A percentile compares a stretch with the other conserved stretches of the same genome.
Evolutionary conservation across 169 alveolate genomes (phyloP).

Genomic region (Eimeria acervulina): DNA sequence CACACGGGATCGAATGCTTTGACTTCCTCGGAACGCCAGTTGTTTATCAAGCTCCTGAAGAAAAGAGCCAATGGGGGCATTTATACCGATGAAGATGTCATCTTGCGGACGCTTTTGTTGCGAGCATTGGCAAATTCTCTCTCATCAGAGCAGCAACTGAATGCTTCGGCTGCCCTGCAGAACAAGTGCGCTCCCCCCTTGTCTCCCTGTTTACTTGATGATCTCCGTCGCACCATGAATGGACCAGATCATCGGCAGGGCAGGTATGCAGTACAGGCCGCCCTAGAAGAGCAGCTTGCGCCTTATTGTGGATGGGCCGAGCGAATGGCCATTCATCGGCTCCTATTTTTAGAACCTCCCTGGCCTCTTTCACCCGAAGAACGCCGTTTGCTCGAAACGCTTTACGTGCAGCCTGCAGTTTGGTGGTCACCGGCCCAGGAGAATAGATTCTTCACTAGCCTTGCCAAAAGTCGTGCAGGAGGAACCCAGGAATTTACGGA

Average conservation of each 20-base stretch:
- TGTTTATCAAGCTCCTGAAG: conserved; percentile 18
- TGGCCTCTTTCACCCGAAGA: conserved; percentile 54
- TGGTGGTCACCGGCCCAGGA: conserved; percentile 67
- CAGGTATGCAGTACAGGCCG: conserved; percentile 31
- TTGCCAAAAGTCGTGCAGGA: not conserved
- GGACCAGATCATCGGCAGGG: not conserved
- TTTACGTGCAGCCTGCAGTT: conserved; percentile 11
- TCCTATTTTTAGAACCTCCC: conserved; percentile 37
- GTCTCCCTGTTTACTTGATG: not conserved
- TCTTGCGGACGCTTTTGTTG: not conserved
- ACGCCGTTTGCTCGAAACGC: conserved; percentile 2
- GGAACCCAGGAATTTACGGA: not conserved
- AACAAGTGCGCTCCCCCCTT: not conserved
- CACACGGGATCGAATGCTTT: not conserved
- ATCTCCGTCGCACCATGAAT: not conserved
- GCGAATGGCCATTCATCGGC: conserved; percentile 24
- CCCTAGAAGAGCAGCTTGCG: conserved; percentile 20
- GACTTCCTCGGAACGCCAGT: conserved; percentile 6
- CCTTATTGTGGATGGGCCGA: conserved; percentile 4
- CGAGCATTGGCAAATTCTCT: conserved; percentile 16
- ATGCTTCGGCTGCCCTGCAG: conserved; percentile 18
- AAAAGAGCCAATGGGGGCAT: conserved; percentile 1
- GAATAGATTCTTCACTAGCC: conserved; percentile 10
- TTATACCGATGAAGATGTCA: not conserved
- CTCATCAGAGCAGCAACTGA: conserved; percentile 32